Base-by-base conservation (phyloP, 805 yeast genomes). In the Nakazawaea peltata region DNA sequence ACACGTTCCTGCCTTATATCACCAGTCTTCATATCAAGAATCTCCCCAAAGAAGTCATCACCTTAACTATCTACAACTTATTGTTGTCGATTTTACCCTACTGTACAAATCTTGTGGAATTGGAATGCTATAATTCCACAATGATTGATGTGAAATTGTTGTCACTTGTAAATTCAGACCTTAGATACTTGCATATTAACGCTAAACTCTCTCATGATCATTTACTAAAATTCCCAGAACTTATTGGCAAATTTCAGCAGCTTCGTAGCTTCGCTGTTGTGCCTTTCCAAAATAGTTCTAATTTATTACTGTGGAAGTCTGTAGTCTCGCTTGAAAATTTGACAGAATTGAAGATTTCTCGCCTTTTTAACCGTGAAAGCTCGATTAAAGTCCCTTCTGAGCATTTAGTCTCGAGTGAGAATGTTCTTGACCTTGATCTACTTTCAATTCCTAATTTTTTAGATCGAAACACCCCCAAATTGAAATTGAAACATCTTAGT, bases 51-150 rank as follows among this genome's bases (percentile, higher is more conserved):
- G 37, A 34, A 9, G 22, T 23, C 22, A 16, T 28, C 27, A 10
- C 14, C 4, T 18, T 34, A n/a, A 23, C 28, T 17, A 8, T 34
- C 3, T 22, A 22, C 17, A 23, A 15, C 12, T 22, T 12, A 2
- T 24, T 34, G 19, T 9, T 7, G 9, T 11, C 6, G 11, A 16
- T 34, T 2, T 28, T 34, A 9, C 37, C 37, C 11, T 8, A 14
- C 4, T 16, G 28, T 28, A 16, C 28, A 13, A 28, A 28, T 23
- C 23, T 34, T 11, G 16, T 7, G 16, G 32, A 22, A 15, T 7
- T 34, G 16, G 22, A 23, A 10, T 34, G 32, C 28, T 28, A 34
- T 19, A 28, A 34, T 28, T 28, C 28, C 4, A 28, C 28, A 16
- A 32, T 22, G 5, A 28, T 28, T 16, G 32, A 34, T 28, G n/a